Evolutionary conservation across 441 rosid genomes (phyloP).

Genomic region (Populus tomentosa): DNA sequence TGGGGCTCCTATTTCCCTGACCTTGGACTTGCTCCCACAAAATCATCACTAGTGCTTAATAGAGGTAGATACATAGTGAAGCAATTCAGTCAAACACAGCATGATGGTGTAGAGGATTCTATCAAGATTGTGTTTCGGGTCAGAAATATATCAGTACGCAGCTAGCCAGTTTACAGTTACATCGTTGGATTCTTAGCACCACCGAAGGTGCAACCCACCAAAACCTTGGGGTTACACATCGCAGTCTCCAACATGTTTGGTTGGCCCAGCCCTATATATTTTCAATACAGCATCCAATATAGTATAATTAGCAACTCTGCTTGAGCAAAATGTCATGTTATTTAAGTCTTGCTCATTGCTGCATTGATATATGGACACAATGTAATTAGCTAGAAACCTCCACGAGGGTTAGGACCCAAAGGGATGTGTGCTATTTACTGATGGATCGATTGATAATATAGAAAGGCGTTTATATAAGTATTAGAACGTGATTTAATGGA

Average conservation of each 20-base stretch:
- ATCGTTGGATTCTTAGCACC: not conserved
- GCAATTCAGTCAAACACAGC: not conserved
- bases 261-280: not conserved
- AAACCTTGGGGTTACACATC: not conserved
- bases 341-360: not conserved
- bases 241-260: not conserved
- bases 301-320: not conserved
- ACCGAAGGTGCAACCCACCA: not conserved
- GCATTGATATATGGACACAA: not conserved
- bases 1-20: not conserved
- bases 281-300: not conserved
- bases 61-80: not conserved
- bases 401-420: not conserved
- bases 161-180: not conserved
- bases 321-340: not conserved
- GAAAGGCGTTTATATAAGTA: not conserved
- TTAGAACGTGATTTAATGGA: not conserved
- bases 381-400: not conserved
- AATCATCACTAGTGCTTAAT: slow-evolving; percentile 1
- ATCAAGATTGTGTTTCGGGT: slow-evolving; percentile 12
- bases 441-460: not conserved
- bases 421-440: not conserved
- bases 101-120: slow-evolving; percentile 4
- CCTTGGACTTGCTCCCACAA: slow-evolving; percentile 2
- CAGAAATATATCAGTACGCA: not conserved